Evolutionary conservation across 2,329 filamentous ascomycete species (phyloP).

Genomic region (Chalaropsis ovoidea): DNA sequence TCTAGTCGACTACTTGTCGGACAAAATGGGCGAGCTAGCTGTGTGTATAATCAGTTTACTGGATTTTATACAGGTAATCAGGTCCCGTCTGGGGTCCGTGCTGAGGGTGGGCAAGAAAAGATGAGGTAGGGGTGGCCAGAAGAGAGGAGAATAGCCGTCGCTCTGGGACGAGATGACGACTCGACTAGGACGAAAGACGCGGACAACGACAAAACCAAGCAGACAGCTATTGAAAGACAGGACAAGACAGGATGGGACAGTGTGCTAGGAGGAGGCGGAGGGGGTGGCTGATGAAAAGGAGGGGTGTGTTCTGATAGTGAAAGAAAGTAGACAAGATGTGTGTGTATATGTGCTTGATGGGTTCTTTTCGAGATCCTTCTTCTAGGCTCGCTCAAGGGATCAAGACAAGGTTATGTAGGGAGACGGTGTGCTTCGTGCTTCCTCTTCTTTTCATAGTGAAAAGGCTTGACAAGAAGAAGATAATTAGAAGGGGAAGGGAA

Average conservation of each 20-base stretch:
- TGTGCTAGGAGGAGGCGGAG: no score
- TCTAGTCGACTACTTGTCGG: constrained; percentile 6
- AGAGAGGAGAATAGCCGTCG: not conserved
- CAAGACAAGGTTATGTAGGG: constrained; percentile 6
- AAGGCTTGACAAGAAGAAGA: not conserved
- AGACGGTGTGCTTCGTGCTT: constrained; percentile 6
- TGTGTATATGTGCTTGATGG: not conserved
- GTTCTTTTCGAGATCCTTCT: constrained; percentile 2
- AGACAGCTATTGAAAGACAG: not conserved
- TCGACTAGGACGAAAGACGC: not conserved
- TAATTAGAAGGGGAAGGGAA: no score
- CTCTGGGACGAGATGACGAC: constrained; percentile 14
- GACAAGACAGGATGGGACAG: not conserved
- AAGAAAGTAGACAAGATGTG: not conserved
- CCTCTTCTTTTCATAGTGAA: not conserved
- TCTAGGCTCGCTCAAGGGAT: not conserved
- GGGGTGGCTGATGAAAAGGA: not conserved
- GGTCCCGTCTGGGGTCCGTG: constrained; percentile 1
- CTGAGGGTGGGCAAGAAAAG: not conserved
- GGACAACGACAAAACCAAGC: not conserved
- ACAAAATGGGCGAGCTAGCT: not conserved
- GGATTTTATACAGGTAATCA: constrained; percentile 6
- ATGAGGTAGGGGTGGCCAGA: constrained; percentile 7
- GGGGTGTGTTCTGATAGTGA: not conserved
- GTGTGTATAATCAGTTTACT: constrained; percentile 2